phyloP scores from a whole-genome alignment of 768 basidiomycete species.

The Tulasnella sp. region DNA sequence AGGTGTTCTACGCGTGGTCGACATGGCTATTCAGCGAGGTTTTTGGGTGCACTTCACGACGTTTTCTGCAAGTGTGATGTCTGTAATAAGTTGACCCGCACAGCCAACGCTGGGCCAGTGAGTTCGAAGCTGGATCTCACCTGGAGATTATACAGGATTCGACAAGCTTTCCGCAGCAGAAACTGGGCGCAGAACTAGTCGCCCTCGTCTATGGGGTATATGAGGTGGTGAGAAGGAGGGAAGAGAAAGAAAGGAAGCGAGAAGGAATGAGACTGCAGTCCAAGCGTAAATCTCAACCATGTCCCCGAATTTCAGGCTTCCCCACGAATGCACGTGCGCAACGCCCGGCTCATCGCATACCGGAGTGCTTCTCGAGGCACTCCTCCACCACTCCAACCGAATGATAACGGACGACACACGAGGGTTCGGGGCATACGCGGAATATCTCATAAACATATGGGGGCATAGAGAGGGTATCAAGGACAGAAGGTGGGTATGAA shows the following conservation, averaged over 20 bases:
- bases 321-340: constrained; percentile 9
- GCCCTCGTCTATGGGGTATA: not conserved
- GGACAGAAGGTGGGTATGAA: not conserved
- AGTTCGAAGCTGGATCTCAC: not conserved
- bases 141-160: not conserved
- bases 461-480: not conserved
- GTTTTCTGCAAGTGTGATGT: not conserved
- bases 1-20: not conserved
- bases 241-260: not conserved
- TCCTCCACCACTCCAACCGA: not conserved
- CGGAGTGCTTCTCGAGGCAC: not conserved
- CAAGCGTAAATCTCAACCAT: not conserved
- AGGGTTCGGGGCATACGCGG: not conserved
- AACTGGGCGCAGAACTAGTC: not conserved
- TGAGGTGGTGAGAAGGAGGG: not conserved
- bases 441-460: not conserved
- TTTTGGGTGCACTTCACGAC: not conserved
- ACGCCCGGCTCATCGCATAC: not conserved
- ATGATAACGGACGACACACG: not conserved
- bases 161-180: not conserved
- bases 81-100: not conserved
- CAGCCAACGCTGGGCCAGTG: not conserved
- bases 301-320: constrained; percentile 8
- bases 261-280: not conserved
- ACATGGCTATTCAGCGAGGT: not conserved